Base-by-base conservation (phyloP, 495 filamentous ascomycete species). In the Tuber brumale region DNA sequence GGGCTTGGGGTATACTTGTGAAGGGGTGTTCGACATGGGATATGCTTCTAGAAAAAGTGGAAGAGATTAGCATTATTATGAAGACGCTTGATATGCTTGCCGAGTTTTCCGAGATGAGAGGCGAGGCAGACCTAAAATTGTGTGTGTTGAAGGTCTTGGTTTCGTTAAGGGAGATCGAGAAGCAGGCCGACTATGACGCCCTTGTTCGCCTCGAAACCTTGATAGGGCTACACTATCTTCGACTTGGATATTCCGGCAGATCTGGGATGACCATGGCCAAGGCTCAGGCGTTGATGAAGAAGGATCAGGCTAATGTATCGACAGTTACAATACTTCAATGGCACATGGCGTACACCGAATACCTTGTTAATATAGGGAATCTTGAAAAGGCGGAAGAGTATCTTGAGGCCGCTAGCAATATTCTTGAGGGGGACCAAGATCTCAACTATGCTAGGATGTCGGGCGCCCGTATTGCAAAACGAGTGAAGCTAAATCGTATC, bases 91-190 rank as follows among this genome's bases (percentile, higher is more conserved):
- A 88, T 37, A 85, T 90, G 3, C 81, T 94, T n/a, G 88, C 89
- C 31, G 92, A 97, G 74, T 96, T 92, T 79, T 87, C 93, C 2
- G 90, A 91, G 46, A 91, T 94, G 81, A 91, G 92, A 75, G 94
- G 93, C 3, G 82, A 85, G 35, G 85, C 86, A 41, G 81, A 77
- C 19, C 79, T 86, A 18, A 84, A 86, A n/a, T 84, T 86, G 6
- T 84, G 84, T 0, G 85, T 85, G 2, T 83, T 88, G 8, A 86
- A 88, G 77, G 83, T 89, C 16, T 82, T 85, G 8, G 82, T 86
- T 1, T 82, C 86, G 43, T 82, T 94, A 35, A 85, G 87, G 10
- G 87, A 88, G 42, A 85, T 91, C n/a, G 88, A 89, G 71, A 82
- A 84, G 16, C 83, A 88, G 31, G 79, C 85, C 18, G 83, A 85